A percentile compares a stretch with the other conserved stretches of the same genome.
Evolutionary conservation across 2,329 filamentous ascomycete species (phyloP).

Genomic region (Phyllosticta ampelicida): DNA sequence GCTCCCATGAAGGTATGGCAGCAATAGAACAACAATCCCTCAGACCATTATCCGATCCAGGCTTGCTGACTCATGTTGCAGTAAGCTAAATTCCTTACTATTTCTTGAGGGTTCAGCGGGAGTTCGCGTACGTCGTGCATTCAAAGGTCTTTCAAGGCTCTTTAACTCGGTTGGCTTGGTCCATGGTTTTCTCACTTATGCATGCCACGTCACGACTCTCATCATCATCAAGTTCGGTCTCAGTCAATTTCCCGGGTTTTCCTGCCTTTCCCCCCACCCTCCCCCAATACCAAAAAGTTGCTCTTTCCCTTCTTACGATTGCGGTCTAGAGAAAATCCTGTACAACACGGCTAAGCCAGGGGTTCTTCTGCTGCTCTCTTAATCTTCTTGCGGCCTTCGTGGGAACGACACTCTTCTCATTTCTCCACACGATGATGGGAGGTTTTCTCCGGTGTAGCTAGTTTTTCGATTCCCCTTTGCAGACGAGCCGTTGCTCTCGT

Average conservation of each 20-base stretch:
- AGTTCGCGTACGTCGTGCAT: conserved; percentile 12
- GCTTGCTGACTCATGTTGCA: conserved; percentile 9
- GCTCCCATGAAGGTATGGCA: conserved; percentile 53
- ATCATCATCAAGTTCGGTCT: conserved; percentile 11
- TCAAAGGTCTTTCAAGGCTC: conserved; percentile 12
- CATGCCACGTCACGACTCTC: conserved; percentile 12
- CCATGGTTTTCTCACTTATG: conserved; percentile 12
- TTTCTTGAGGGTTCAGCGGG: conserved; percentile 14
- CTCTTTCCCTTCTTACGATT: conserved; percentile 10
- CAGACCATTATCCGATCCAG: background rate
- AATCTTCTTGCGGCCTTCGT: conserved; percentile 4
- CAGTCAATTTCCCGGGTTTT: conserved; percentile 5
- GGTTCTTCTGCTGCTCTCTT: conserved; percentile 11
- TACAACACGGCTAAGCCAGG: conserved; percentile 12
- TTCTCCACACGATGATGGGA: conserved; percentile 2
- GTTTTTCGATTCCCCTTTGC: conserved; percentile 12
- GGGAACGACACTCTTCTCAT: conserved; percentile 4
- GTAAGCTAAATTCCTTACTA: conserved; percentile 13
- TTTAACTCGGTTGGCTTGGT: conserved; percentile 13
- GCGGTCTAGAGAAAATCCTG: conserved; percentile 13
- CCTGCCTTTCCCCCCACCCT: conserved; percentile 11
- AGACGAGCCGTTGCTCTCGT: conserved; percentile 7
- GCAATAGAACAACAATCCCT: background rate
- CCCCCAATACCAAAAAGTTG: conserved; percentile 11
- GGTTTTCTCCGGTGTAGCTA: conserved; percentile 12